Evolutionary conservation across 164 flowering plant species (phyloP).

Genomic region (Pachysandra terminalis): DNA sequence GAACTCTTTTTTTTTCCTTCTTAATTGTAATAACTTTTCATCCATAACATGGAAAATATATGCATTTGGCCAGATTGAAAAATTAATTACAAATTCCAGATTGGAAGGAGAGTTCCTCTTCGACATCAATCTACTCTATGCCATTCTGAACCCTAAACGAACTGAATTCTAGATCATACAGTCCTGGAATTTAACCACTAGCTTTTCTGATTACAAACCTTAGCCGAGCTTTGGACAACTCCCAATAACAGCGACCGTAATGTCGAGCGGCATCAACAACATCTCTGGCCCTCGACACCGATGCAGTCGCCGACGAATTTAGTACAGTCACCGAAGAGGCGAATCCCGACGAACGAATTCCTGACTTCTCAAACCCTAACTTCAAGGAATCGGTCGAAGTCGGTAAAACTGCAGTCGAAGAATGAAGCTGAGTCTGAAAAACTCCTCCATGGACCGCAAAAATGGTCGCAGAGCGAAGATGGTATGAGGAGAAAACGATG

Average conservation of each 20-base stretch:
- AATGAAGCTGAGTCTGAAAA: constrained; percentile 2
- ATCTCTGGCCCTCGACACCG: constrained; percentile 18
- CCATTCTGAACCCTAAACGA: neutral
- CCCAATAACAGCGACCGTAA: constrained; percentile 80
- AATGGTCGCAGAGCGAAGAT: constrained; percentile 12
- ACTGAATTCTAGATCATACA: neutral
- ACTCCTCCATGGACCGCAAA: constrained; percentile 14
- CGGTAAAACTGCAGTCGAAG: constrained; percentile 5
- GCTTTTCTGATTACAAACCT: constrained; percentile 31
- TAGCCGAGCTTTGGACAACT: constrained; percentile 80
- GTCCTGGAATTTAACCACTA: neutral
- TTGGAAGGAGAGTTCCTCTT: too few relatives aligned
- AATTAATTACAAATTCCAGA: too few relatives aligned
- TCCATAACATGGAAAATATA: too few relatives aligned
- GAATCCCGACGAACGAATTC: constrained; percentile 13
- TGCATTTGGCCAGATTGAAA: too few relatives aligned
- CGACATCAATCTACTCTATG: too few relatives aligned
- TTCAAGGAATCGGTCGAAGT: constrained; percentile 16
- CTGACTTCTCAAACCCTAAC: constrained; percentile 24
- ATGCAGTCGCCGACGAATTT: constrained; percentile 19
- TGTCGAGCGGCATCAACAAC: constrained; percentile 37
- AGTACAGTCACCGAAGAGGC: constrained; percentile 18
- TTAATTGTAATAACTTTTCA: too few relatives aligned
- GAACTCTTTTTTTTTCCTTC: too few relatives aligned
- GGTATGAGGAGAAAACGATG: constrained; percentile 10